Base-by-base conservation (phyloP, 2,329 filamentous ascomycete genomes). In the Colletotrichum tropicale region DNA sequence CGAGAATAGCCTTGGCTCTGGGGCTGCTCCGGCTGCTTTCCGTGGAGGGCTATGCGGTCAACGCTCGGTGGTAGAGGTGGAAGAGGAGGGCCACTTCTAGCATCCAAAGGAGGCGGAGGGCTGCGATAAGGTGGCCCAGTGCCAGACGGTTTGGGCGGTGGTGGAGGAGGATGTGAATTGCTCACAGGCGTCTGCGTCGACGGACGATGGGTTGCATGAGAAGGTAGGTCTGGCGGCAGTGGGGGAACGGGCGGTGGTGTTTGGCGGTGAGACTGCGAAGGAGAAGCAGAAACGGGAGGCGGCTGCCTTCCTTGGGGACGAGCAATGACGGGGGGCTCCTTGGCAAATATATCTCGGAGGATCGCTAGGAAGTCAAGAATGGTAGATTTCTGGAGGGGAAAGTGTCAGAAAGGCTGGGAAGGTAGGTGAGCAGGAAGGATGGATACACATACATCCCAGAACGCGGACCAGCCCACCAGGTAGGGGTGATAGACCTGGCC, bases 401-500 rank as follows among this genome's bases (percentile, higher is more conserved):
- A 52, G 10, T 24, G 32, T 76, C 32, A 74, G 62, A 48, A 30
- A 32, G 30, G 15, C 61, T 43, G 15, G 13, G 26, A 28, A 10
- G 24, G 61, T 24, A 64, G 21, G 36, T 26, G 18, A 18, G 16
- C 24, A 65, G 18, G 13, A 16, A 21, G n/a, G 18, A 36, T 52
- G 67, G 79, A 24, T 79, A 70, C 26, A 92, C 94, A 87, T 84
- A 98, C 95, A 91, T 98, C 95, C 94, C 95, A 97, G 80, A 94
- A 96, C 78, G 95, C 93, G 36, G 90, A 88, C 97, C 97, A 99
- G 77, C 95, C 93, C 36, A 95, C 95, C 62, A 99, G 88, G 83
- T 98, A 99, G 48, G 97, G 97, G 83, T 99, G 97, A 83, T 98
- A 99, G 78, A 98, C 92, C 83, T 95, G 93, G 30, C 97, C 97